Conservation (phyloP, 331 rosid species). For the Rhamnella rubrinervis region DNA sequence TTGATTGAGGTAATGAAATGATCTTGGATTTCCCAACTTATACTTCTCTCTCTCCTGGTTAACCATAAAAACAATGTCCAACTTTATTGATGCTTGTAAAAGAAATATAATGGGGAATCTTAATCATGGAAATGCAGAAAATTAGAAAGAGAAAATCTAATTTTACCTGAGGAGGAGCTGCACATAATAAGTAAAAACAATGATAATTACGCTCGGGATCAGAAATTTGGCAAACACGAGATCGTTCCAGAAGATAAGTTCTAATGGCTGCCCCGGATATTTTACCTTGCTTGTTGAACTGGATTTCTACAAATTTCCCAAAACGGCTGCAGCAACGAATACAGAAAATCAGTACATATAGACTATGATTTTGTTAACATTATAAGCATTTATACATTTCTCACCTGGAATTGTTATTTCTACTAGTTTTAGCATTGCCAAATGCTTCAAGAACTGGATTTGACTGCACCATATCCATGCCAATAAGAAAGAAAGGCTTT, state of each 20-base stretch:
- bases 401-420: constrained; percentile 93
- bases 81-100: neutral
- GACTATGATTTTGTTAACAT: neutral
- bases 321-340: constrained; percentile 68
- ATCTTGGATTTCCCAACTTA: constrained; percentile 75
- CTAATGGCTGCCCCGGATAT: constrained; percentile 96
- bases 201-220: constrained; percentile 92
- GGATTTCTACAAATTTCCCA: constrained; percentile 94
- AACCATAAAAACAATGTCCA: constrained; percentile 2
- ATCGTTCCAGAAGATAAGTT: constrained; percentile 88
- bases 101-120: neutral
- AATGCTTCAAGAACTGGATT: constrained; percentile 99
- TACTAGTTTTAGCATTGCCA: constrained; percentile 91
- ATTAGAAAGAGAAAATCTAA: neutral
- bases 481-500: neutral
- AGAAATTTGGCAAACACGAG: constrained; percentile 96
- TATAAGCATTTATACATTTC: constrained; percentile 9
- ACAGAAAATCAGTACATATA: constrained; percentile 27
- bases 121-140: constrained; percentile 1
- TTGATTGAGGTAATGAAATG: constrained; percentile 89
- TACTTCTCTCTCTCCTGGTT: constrained; percentile 74
- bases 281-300: constrained; percentile 67
- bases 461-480: constrained; percentile 54
- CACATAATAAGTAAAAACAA: constrained; percentile 84
- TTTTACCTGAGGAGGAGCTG: constrained; percentile 84